Conservation (phyloP, 2,329 filamentous ascomycete species). For the Byssothecium circinans region DNA sequence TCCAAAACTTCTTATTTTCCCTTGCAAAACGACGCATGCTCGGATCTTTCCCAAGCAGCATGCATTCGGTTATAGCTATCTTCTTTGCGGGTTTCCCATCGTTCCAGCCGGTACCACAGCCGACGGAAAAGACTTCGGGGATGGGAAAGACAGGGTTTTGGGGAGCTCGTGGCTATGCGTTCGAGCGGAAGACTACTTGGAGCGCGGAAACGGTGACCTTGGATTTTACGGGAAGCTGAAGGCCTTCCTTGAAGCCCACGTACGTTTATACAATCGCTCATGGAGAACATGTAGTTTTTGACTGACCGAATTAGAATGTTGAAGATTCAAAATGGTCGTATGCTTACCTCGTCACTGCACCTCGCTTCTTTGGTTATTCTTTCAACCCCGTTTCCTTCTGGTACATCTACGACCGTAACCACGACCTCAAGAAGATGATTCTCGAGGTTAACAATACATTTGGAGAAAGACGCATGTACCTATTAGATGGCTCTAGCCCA, state of each 20-base stretch:
- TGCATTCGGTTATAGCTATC: slow-evolving; percentile 70
- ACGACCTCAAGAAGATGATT: slow-evolving; percentile 64
- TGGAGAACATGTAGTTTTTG: neutral
- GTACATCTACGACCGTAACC: slow-evolving; percentile 68
- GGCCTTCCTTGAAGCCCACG: slow-evolving; percentile 59
- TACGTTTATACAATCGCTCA: slow-evolving; percentile 30
- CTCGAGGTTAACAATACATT: slow-evolving; percentile 79
- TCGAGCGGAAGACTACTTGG: slow-evolving; percentile 62
- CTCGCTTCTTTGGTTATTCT: slow-evolving; percentile 68
- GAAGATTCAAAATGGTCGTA: slow-evolving; percentile 63
- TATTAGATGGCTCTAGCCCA: slow-evolving; percentile 49
- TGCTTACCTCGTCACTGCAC: slow-evolving; percentile 71
- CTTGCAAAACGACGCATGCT: slow-evolving; percentile 65
- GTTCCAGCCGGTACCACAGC: slow-evolving; percentile 55
- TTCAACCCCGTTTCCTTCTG: slow-evolving; percentile 80
- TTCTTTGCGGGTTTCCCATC: slow-evolving; percentile 69
- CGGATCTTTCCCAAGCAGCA: slow-evolving; percentile 69
- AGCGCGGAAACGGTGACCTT: slow-evolving; percentile 54
- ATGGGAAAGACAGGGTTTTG: slow-evolving; percentile 29
- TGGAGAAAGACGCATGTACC: slow-evolving; percentile 69
- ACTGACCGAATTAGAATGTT: slow-evolving; percentile 52
- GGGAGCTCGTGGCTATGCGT: slow-evolving; percentile 61
- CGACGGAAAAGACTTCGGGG: slow-evolving; percentile 16
- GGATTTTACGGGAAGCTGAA: slow-evolving; percentile 66
- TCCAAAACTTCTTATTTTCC: slow-evolving; percentile 57